Percentiles rank a stretch among this genome's conserved stretches.
These are phyloP conservation scores for Oidiodendron maius DNA, from an alignment of 495 filamentous ascomycete species.

Conservation along the genomic window DNA sequence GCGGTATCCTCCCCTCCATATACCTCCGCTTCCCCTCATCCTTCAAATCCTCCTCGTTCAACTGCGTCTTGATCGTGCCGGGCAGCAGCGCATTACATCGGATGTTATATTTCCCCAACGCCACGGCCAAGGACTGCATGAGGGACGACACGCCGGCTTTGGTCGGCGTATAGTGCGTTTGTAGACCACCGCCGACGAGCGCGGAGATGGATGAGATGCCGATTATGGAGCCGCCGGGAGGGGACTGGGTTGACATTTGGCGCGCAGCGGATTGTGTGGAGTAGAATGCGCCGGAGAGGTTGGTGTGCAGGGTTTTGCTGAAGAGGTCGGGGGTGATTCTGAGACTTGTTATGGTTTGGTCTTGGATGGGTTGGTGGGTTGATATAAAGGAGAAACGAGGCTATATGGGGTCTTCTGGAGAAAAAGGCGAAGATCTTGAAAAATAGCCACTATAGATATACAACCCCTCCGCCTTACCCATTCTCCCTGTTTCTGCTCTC, in stretches of 20 bases:
- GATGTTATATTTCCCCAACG: constrained; percentile 69
- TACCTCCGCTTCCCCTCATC: constrained; percentile 66
- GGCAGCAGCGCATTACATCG: constrained; percentile 83
- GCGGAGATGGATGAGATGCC: constrained; percentile 79
- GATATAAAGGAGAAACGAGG: no score
- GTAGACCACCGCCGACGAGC: constrained; percentile 72
- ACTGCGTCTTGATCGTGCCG: constrained; percentile 78
- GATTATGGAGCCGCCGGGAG: constrained; percentile 76
- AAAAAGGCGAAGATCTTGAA: no score
- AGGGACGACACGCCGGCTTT: constrained; percentile 79
- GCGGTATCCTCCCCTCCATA: constrained; percentile 79
- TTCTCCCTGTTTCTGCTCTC: no score
- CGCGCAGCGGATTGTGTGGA: constrained; percentile 74
- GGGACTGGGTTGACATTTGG: constrained; percentile 65
- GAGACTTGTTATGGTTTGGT: no score
- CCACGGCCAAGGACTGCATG: constrained; percentile 80
- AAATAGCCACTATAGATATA: no score
- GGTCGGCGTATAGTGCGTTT: constrained; percentile 87
- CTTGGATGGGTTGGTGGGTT: no score
- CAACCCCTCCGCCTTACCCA: neutral
- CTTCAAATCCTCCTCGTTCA: constrained; percentile 77
- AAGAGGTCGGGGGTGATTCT: constrained; percentile 57
- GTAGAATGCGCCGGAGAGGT: constrained; percentile 84
- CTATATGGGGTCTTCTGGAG: no score
- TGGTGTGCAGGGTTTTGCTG: constrained; percentile 60